Base-by-base conservation (phyloP, 345 rosid genomes). In the Fremontodendron californicum region DNA sequence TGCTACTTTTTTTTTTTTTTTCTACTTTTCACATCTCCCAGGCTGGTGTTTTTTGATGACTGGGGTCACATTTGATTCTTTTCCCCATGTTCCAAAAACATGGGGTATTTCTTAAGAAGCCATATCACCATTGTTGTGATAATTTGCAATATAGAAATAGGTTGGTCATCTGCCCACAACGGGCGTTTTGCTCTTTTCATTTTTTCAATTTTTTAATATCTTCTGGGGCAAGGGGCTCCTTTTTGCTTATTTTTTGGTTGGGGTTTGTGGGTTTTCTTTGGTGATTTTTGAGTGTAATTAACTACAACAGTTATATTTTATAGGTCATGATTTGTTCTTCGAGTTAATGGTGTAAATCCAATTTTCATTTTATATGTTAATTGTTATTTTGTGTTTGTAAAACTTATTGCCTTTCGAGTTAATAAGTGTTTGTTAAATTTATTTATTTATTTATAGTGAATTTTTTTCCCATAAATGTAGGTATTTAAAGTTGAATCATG, bases 61-160 rank as follows among this genome's bases (percentile, higher is more conserved):
- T 54, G 71, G 78, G 78, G 78, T 75, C 73, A 60, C 42, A 73
- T 45, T 9, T 80, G 73, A 82, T 80, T 86, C 84, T 77, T 78
- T 61, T 85, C 90, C 87, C 79, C 78, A 25, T 57, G 90, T 88
- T 86, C 68, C 79, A 37, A 25, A 58, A 80, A 85, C 85, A 45
- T 73, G 87, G 88, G 86, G 77, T 75, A 57, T 87, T 82, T 85
- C 74, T 80, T 82, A 73, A 73, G 79, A 78, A 55, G 60, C 60
- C 60, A 55, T 55, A 23, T 55, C 60, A 55, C 60, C 60, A 55
- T 55, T 55, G 7, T 55, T 55, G 60, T 55, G 60, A 55, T 55
- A 23, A 55, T 55, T 27, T 21, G 60, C 9, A 55, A 45, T 45
- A 12, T 21, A 55, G 58, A 52, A n/a, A 76, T 75, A 73, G 71